Evolutionary conservation across 768 basidiomycete species (phyloP), one percentile per base, ranked within the genome.

Genomic region (Trametes cubensis): DNA sequence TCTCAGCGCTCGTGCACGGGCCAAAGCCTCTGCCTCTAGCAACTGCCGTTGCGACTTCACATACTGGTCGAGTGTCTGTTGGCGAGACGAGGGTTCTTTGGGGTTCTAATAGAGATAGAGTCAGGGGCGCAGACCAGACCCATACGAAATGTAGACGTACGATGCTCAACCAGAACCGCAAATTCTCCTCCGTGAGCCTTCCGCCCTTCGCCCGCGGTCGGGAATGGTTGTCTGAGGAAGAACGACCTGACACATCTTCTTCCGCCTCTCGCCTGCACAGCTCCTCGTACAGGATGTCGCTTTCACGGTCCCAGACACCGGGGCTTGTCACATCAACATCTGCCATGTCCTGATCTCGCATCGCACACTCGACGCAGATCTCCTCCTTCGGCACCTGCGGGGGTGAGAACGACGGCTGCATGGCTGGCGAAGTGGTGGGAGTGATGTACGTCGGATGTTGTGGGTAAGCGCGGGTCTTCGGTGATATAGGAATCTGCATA

Each of bases 341-440:
- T 10, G 89, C 93, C 90, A 99, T 94, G 72, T 99, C 97, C 71
- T 96, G 86, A 74, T 99, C 97, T 34, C 97, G 88, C 95, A 98
- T 98, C 60, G 97, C 90, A 71, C 97, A 99, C 74, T 98, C 97
- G 39, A 97, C 80, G 68, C 96, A 99, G 30, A 98, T 78, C 73
- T 98, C 96, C 68, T 92, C 90, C 65, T 83, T 86, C 11, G 76
- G 78, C 5, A 69, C 70, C 28, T 75, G 84, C 23, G 80, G 83
- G 15, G 78, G 78, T 34, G 86, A 69, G 68, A 84, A 86, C 4
- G 86, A 80, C 3, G 88, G 82, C 63, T 88, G 86, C 51, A 87
- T 79, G 44, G 87, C 79, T 14, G 82, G 80, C 0, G 83, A 71
- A 62, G 76, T 63, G 0, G 76, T 70, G 46, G 86, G 85, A 5